Percentiles rank a stretch among this genome's conserved stretches.
phyloP scores from a whole-genome alignment of 352 stramenopile species.

The Pythium phragmiticola region DNA sequence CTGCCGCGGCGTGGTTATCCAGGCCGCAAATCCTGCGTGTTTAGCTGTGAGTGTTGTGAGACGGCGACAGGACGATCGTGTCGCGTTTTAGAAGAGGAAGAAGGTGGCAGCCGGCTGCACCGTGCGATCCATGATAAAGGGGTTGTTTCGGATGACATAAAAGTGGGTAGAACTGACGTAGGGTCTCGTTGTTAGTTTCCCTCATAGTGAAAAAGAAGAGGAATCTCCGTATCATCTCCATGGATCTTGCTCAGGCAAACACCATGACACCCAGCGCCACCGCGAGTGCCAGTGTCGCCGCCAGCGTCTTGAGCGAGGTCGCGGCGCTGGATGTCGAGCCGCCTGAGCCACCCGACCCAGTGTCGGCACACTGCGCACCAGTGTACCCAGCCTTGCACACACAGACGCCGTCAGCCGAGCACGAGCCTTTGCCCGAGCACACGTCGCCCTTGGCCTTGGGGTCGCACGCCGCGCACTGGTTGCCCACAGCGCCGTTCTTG shows the following conservation, averaged over 20 bases:
- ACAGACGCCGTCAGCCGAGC: constrained; percentile 41
- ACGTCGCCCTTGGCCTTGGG: constrained; percentile 27
- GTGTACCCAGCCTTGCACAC: constrained; percentile 60
- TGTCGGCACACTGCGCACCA: constrained; percentile 52
- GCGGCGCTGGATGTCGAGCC: neutral
- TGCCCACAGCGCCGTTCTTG: constrained; percentile 44
- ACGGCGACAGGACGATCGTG: too few relatives aligned
- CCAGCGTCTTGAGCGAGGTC: constrained; percentile 14
- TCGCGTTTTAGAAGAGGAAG: too few relatives aligned
- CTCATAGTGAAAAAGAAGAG: too few relatives aligned
- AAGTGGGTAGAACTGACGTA: too few relatives aligned
- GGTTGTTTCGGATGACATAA: too few relatives aligned
- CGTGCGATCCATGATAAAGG: too few relatives aligned
- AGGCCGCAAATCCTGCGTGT: too few relatives aligned
- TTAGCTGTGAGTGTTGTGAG: too few relatives aligned
- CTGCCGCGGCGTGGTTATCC: too few relatives aligned
- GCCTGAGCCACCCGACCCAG: neutral
- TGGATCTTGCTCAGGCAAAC: constrained; percentile 30
- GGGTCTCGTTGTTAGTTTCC: too few relatives aligned
- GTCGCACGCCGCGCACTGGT: constrained; percentile 72
- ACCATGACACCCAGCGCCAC: constrained; percentile 28
- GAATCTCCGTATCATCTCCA: too few relatives aligned
- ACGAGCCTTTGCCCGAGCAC: constrained; percentile 58
- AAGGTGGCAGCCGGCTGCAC: too few relatives aligned
- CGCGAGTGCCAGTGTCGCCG: constrained; percentile 9